Conservation (phyloP, 768 basidiomycete genomes). For the Cystobasidium onofrii region DNA sequence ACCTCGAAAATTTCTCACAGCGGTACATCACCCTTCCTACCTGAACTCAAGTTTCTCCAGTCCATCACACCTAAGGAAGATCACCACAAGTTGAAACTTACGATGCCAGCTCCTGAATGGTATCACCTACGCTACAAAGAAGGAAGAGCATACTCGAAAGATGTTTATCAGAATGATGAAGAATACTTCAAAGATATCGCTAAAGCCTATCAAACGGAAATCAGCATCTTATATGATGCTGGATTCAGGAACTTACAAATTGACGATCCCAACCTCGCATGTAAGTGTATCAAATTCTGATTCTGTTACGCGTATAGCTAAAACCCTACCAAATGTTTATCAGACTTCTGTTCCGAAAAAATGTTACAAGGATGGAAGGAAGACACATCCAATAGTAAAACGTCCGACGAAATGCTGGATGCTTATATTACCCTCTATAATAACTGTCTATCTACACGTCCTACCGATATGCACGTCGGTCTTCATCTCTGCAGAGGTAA, state of each 20-base stretch:
- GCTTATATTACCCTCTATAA: conserved; percentile 58
- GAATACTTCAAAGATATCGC: conserved; percentile 53
- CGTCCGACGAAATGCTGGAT: conserved; percentile 47
- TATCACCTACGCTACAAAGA: conserved; percentile 41
- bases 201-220: conserved; percentile 51
- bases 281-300: background rate
- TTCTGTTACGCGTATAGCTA: background rate
- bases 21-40: background rate
- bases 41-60: conserved; percentile 37
- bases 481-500: conserved; percentile 40
- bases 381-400: conserved; percentile 51
- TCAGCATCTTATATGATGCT: conserved; percentile 49
- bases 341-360: conserved; percentile 51
- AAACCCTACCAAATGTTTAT: background rate
- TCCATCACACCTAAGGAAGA: conserved; percentile 36
- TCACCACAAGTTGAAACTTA: conserved; percentile 61
- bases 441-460: conserved; percentile 29
- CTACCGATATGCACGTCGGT: conserved; percentile 40
- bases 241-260: conserved; percentile 51
- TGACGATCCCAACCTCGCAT: conserved; percentile 53
- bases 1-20: background rate
- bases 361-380: conserved; percentile 56
- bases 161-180: conserved; percentile 59
- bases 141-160: conserved; percentile 42
- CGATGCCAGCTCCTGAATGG: conserved; percentile 57